These are phyloP conservation scores for Phytophthora sp. DNA, from an alignment of 352 stramenopile species.

Conservation along the genomic window DNA sequence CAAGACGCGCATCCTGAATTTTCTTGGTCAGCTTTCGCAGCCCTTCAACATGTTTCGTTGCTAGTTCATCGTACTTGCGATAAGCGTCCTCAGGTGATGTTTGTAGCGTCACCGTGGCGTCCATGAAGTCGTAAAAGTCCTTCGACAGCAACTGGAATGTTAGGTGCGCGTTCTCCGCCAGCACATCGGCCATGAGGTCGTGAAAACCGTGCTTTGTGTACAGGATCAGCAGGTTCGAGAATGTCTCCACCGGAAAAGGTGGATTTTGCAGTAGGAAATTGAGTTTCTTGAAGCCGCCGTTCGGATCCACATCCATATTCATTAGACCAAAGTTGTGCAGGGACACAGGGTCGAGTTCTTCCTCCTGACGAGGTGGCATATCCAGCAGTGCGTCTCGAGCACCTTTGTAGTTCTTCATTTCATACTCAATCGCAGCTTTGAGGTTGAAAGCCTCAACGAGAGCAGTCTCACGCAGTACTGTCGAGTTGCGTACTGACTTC, in stretches of 20 bases:
- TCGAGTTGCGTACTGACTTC: conserved; percentile 93
- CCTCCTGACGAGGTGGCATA: conserved; percentile 91
- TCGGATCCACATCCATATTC: conserved; percentile 95
- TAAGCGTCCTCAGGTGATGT: conserved; percentile 95
- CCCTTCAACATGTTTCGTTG: conserved; percentile 93
- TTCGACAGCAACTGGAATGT: conserved; percentile 94
- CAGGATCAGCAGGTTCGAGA: conserved; percentile 95
- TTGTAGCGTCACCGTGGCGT: conserved; percentile 93
- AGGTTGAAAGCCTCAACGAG: conserved; percentile 96
- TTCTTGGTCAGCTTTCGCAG: conserved; percentile 95
- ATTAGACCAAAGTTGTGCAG: conserved; percentile 92
- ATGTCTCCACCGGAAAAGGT: conserved; percentile 95
- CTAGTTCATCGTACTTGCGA: conserved; percentile 93
- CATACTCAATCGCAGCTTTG: conserved; percentile 95
- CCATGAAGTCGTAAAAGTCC: conserved; percentile 96
- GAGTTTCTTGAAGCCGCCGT: conserved; percentile 94
- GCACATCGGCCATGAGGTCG: conserved; percentile 94
- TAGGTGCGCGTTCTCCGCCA: conserved; percentile 95
- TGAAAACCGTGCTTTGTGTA: conserved; percentile 96
- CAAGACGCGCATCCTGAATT: conserved; percentile 92
- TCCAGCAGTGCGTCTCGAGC: conserved; percentile 89
- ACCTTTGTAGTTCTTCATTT: conserved; percentile 93
- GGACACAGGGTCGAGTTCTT: conserved; percentile 94
- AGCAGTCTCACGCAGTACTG: conserved; percentile 91
- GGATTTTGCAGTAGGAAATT: conserved; percentile 95